Evolutionary conservation across 2,329 filamentous ascomycete species (phyloP), one percentile per base, ranked within the genome.

Genomic region (Nemania sp.): DNA sequence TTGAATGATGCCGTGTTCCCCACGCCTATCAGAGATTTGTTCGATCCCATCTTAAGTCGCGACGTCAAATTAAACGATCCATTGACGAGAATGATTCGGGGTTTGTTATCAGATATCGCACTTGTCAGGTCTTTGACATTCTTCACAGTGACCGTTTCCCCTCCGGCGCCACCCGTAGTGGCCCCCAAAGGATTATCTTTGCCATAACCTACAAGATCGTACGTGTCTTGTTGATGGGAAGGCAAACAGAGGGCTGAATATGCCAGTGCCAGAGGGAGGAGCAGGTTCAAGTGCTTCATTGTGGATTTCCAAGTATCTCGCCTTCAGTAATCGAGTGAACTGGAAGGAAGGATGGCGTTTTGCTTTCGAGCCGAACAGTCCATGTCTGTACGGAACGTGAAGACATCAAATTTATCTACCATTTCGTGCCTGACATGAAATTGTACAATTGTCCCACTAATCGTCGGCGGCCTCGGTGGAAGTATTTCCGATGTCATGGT

Each of bases 61-160:
- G 46, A 57, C 17, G 41, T 53, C 33, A 53, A 6, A 44, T 46
- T 56, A 15, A 53, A 53, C n/a, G 44, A 40, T 11, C 49, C 54
- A n/a, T 49, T 9, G 5, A 56, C 33, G 5, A 34, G 19, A 30
- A 53, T 15, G 1, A 49, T 19, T n/a, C 49, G 49, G 17, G 49
- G 42, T 8, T 53, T 22, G 11, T 49, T 24, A 31, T 33, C 43
- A 15, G 39, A 39, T 39, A 45, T 22, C n/a, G 40, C 39, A 15
- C 19, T 7, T 3, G 26, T 45, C 8, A 52, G 49, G 33, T 48
- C 52, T 17, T 47, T 34, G 15, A 47, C 30, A 15, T 52, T 52
- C 14, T 52, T 15, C 12, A 52, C 37, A 6, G 12, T 36, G 4
- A 36, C 20, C 15, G 17, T 42, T 6, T 28, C 22, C 6, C 54